Evolutionary conservation across 2,329 filamentous ascomycete species (phyloP), one percentile per base, ranked within the genome.

Genomic region (Hypocreales sp.): DNA sequence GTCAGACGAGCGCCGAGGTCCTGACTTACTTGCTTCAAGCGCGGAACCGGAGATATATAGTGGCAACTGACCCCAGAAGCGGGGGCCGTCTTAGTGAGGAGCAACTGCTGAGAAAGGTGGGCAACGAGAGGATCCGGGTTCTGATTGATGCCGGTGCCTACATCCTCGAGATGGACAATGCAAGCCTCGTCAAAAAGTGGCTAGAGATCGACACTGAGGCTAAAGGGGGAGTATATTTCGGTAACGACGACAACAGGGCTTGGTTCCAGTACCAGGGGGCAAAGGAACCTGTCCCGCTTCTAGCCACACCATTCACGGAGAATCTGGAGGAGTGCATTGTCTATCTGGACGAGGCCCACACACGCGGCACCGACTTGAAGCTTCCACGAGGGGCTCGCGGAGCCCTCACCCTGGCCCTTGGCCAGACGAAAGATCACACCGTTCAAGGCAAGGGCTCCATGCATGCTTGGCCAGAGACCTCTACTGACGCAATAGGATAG

Each of bases 131-230:
- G 0, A 70, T 73, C 9, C 51, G 56, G 0, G 53, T 79, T 0
- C 48, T 79, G 0, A 71, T 79, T 1, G 73, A 79, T 40, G 65
- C 70, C 0, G 74, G 74, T 0, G 72, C 74, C 0, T 64, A 70
- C 10, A 67, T 79, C 10, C 42, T 79, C 0, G 73, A 79, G 37
- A 65, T 70, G 51, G 54, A 61, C 32, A 78, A 73, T 37, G 26
- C 42, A 2, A 45, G 46, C 0, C 45, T 76, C 0, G 68, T 55
- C 0, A 47, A 47, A 8, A 45, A 47, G 1, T 75, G 70, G 70
- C 40, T 76, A 0, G 39, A 46, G 0, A 40, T 58, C 1, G 62
- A 71, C 23, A 9, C 20, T 0, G n/a, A 40, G 2, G 59, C 60
- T 1, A 44, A 47, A 1, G 69, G 59, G 0, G 71, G 64, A 0